These are phyloP conservation scores for Auriculariales sp. DNA, from an alignment of 768 basidiomycete species.

Conservation along the genomic window DNA sequence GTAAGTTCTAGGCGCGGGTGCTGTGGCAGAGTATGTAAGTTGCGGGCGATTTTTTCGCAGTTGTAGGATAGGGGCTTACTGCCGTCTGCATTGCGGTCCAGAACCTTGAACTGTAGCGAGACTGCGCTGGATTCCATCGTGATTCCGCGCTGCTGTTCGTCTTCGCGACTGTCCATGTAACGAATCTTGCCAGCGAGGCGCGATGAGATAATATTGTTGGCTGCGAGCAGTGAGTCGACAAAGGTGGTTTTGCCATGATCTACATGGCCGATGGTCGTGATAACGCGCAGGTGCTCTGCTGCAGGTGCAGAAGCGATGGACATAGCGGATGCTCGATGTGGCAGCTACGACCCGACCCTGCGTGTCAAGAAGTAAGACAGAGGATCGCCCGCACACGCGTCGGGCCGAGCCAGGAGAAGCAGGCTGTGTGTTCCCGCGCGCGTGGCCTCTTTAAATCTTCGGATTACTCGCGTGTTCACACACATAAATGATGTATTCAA, in stretches of 20 bases:
- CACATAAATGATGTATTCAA: too few species aligned
- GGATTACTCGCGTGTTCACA: too few species aligned
- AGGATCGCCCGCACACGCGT: too few species aligned
- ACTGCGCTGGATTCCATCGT: constrained; percentile 99
- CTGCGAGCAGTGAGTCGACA: constrained; percentile 89
- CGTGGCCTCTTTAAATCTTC: too few species aligned
- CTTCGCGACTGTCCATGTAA: constrained; percentile 89
- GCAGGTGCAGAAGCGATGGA: constrained; percentile 6
- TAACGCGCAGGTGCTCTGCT: constrained; percentile 47
- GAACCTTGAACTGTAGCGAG: constrained; percentile 74
- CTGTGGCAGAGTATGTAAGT: too few species aligned
- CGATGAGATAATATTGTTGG: constrained; percentile 93
- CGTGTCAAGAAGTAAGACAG: too few species aligned
- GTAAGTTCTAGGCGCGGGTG: constrained; percentile 47
- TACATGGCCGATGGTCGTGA: constrained; percentile 80
- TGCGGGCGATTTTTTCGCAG: neutral
- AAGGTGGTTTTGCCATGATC: constrained; percentile 95
- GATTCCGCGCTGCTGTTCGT: constrained; percentile 94
- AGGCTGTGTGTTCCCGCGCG: too few species aligned
- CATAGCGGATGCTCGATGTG: constrained; percentile 1
- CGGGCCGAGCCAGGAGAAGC: too few species aligned
- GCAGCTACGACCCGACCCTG: too few species aligned
- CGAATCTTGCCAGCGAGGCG: constrained; percentile 93
- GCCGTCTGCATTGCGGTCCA: constrained; percentile 36
- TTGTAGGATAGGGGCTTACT: constrained; percentile 29